Evolutionary conservation across 2,329 filamentous ascomycete species (phyloP).

Genomic region (Fusarium brevicatenulatum): DNA sequence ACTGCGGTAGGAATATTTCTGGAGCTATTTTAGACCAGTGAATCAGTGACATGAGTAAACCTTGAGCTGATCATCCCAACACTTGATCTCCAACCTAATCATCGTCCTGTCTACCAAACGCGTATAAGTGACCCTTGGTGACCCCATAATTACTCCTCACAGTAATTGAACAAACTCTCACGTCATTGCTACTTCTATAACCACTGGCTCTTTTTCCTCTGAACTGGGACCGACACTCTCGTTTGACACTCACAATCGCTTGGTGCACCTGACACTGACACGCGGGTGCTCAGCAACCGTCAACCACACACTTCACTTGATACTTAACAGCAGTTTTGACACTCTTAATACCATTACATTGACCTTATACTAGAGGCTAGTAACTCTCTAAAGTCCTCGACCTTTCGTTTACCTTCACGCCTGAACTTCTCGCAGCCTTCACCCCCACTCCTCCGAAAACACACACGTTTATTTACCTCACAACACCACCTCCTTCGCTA

Average conservation of each 20-base stretch:
- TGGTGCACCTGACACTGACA: conserved; percentile 10
- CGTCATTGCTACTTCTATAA: background rate
- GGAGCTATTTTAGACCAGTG: background rate
- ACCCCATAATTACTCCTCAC: background rate
- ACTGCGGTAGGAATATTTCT: background rate
- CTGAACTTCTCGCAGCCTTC: background rate
- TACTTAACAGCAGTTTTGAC: background rate
- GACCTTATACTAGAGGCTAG: background rate
- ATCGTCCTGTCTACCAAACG: background rate
- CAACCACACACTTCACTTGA: background rate
- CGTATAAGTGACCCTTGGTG: background rate
- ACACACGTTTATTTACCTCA: background rate
- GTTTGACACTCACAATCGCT: background rate
- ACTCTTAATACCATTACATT: background rate
- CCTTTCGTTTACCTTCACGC: background rate
- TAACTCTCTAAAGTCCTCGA: background rate
- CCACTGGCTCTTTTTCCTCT: background rate
- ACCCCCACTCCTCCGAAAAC: background rate
- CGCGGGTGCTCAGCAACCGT: conserved; percentile 12
- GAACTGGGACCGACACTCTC: background rate
- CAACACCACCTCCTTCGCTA: background rate
- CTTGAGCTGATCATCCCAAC: background rate
- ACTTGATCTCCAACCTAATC: conserved; percentile 4
- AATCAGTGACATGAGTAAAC: background rate
- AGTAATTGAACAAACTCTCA: background rate